These are phyloP conservation scores for Mrakia frigida DNA, from an alignment of 768 basidiomycete species.

Conservation along the genomic window DNA sequence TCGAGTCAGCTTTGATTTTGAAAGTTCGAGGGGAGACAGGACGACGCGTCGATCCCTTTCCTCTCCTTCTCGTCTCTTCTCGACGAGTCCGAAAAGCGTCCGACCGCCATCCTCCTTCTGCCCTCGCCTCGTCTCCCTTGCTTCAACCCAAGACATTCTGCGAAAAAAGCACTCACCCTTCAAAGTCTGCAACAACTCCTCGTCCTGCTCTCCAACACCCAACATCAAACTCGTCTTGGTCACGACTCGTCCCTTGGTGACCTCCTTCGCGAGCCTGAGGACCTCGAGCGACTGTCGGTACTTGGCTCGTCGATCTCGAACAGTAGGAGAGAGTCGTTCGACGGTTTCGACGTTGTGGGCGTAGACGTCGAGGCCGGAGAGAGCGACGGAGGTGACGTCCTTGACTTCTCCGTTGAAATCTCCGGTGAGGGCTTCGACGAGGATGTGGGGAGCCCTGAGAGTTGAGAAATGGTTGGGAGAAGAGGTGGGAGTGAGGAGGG, in stretches of 20 bases:
- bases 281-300: constrained; percentile 59
- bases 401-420: constrained; percentile 80
- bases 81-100: no score
- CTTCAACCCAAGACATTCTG: no score
- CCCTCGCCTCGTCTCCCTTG: no score
- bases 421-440: constrained; percentile 92
- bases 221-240: constrained; percentile 99
- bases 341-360: constrained; percentile 97
- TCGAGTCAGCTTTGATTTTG: background rate
- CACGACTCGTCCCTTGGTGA: constrained; percentile 47
- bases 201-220: constrained; percentile 83
- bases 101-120: no score
- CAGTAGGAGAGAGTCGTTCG: constrained; percentile 88
- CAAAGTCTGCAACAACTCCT: constrained; percentile 75
- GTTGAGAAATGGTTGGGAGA: no score
- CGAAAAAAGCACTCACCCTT: constrained; percentile 73
- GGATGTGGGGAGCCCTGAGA: constrained; percentile 80
- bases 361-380: constrained; percentile 92
- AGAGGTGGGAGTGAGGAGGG: background rate
- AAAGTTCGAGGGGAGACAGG: background rate
- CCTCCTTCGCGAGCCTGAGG: constrained; percentile 43
- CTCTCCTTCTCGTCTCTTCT: background rate
- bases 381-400: constrained; percentile 74
- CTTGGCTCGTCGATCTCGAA: constrained; percentile 88
- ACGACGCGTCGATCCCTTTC: background rate